phyloP scores from a whole-genome alignment of 75 land plant genomes.

The Adiantum capillusveneris region DNA sequence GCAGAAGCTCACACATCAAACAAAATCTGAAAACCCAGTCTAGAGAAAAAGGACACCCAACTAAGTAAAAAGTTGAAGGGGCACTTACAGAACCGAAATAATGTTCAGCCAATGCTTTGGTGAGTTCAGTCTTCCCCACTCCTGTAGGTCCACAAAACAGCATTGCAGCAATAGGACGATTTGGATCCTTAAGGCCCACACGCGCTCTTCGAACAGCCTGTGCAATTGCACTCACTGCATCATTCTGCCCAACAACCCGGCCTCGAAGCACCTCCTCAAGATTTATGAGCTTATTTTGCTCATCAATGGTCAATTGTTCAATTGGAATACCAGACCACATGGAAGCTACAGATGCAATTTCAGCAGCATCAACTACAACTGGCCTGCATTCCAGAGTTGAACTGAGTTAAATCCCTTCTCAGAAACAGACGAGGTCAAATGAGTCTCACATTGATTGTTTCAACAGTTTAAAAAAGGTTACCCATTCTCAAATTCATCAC shows the following conservation, averaged over 20 bases:
- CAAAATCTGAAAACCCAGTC: not conserved
- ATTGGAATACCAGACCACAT: conserved; percentile 96
- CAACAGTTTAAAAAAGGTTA: not conserved
- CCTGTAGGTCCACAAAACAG: conserved; percentile 99
- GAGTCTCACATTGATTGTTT: no score
- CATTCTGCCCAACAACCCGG: conserved; percentile 90
- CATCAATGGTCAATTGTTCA: conserved; percentile 72
- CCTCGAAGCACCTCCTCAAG: conserved; percentile 64
- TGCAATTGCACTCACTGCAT: conserved; percentile 77
- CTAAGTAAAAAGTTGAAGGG: not conserved
- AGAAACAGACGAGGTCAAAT: no score
- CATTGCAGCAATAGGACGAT: conserved; percentile 86
- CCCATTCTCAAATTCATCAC: not conserved
- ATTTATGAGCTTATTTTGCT: conserved; percentile 47
- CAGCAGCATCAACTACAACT: conserved; percentile 70
- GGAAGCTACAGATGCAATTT: conserved; percentile 83
- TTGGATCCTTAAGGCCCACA: conserved; percentile 85
- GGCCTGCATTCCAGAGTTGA: conserved; percentile 26
- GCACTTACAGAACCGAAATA: conserved; percentile 87
- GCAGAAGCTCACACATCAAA: not conserved
- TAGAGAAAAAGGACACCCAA: not conserved
- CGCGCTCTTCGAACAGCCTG: conserved; percentile 83
- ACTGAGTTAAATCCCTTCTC: no score
- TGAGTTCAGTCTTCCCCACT: conserved; percentile 94
- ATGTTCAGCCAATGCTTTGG: conserved; percentile 80